Conservation (phyloP, 139 green algal genomes). For the Nannochloris sp. region DNA sequence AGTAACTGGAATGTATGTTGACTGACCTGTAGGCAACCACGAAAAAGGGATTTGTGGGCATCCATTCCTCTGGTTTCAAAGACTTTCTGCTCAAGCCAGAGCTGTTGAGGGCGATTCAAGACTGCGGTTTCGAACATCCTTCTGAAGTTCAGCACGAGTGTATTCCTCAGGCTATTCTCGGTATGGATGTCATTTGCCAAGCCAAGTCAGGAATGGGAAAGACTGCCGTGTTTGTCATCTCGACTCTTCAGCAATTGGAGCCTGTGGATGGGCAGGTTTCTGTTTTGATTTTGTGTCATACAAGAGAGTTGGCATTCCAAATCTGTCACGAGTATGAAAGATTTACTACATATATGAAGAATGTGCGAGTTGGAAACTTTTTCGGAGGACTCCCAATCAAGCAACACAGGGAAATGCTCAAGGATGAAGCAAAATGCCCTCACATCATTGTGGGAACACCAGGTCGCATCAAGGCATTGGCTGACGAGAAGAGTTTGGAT, state of each 20-base stretch:
- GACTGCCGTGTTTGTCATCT: slow-evolving; percentile 98
- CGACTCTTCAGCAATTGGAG: slow-evolving; percentile 95
- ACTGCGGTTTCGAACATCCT: slow-evolving; percentile 98
- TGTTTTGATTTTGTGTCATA: slow-evolving; percentile 94
- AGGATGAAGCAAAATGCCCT: slow-evolving; percentile 68
- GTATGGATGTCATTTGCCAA: slow-evolving; percentile 97
- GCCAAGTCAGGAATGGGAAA: slow-evolving; percentile 99
- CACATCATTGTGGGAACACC: slow-evolving; percentile 94
- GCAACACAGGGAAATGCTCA: slow-evolving; percentile 71
- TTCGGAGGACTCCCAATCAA: slow-evolving; percentile 87
- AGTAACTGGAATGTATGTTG: too few species aligned
- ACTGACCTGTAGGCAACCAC: slow-evolving; percentile 18
- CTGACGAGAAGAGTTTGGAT: slow-evolving; percentile 66
- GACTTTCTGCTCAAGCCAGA: slow-evolving; percentile 95
- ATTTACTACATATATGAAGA: slow-evolving; percentile 78
- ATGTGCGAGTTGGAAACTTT: slow-evolving; percentile 86
- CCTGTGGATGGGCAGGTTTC: slow-evolving; percentile 54
- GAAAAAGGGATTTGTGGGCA: slow-evolving; percentile 94
- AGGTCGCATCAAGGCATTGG: slow-evolving; percentile 90
- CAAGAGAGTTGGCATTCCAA: slow-evolving; percentile 96
- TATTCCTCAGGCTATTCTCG: slow-evolving; percentile 96
- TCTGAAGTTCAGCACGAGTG: slow-evolving; percentile 99
- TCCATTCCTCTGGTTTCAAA: slow-evolving; percentile 95
- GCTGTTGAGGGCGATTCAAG: slow-evolving; percentile 87
- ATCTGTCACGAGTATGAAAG: slow-evolving; percentile 97